Evolutionary conservation across 2,329 filamentous ascomycete genomes (phyloP), one percentile per base, ranked within the genome.

Genomic region (Epichloe sylvatica): DNA sequence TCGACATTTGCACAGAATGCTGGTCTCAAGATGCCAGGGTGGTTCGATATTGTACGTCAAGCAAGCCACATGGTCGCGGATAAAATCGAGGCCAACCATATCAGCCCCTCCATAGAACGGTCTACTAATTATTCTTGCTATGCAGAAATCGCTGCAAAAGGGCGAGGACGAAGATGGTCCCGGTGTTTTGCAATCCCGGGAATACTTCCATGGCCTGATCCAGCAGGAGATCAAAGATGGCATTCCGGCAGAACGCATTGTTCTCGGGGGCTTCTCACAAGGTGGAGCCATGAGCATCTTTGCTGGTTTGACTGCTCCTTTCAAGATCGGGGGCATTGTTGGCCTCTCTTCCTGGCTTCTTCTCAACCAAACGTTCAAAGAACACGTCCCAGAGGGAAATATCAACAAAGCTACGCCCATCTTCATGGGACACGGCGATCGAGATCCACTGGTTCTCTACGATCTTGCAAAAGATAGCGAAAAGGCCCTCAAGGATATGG

Each of bases 401-500:
- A 42, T 53, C 51, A 72, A 76, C 56, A 79, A 82, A 65, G 73
- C 84, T 39, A 95, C 88, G 1, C 85, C 86, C 1, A 81, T 97
- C 54, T 86, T 92, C 67, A 84, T 96, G 81, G 88, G 78, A 12
- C 92, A 97, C 59, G 92, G 92, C n/a, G 77, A 82, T 53, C 69
- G 68, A 1, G 91, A 98, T 64, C 75, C 75, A 13, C 70, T 95
- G 3, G 85, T 96, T 8, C 75, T 73, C 56, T 76, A 81, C 41
- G 69, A 76, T 50, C 83, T 85, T 66, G 91, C 86, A 13, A 68
- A 78, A 63, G 64, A 73, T 66, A 88, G 85, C 23, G 78, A 76
- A 3, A 74, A 86, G 39, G 64, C 75, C 51, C 68, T 97, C 47
- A 81, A 79, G 64, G 75, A 77, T 38, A 67, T 83, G 64, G 87